Conservation (phyloP, 306 rosid genomes). For the Ceratonia siliqua region DNA sequence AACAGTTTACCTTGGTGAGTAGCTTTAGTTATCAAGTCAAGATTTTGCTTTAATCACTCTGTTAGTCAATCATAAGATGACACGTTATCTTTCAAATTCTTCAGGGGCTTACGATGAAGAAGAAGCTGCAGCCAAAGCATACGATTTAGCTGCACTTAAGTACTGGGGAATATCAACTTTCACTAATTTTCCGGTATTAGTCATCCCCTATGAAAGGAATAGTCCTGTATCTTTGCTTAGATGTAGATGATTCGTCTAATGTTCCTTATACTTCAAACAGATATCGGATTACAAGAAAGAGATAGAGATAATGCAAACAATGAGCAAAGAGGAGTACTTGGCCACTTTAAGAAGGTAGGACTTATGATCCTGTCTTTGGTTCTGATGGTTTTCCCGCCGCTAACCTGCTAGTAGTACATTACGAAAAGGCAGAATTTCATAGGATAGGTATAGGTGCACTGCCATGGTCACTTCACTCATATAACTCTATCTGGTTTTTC, state of each 20-base stretch:
- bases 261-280: constrained; percentile 37
- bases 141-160: constrained; percentile 81
- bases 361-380: background rate
- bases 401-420: background rate
- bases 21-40: background rate
- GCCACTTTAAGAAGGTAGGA: constrained; percentile 77
- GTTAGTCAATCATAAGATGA: background rate
- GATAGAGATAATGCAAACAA: constrained; percentile 65
- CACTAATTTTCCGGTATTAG: constrained; percentile 71
- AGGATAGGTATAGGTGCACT: background rate
- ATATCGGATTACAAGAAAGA: constrained; percentile 62
- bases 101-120: constrained; percentile 86
- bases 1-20: constrained; percentile 73
- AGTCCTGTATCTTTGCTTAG: constrained; percentile 4
- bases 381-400: background rate
- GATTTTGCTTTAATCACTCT: background rate
- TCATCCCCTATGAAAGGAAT: background rate
- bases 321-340: constrained; percentile 83
- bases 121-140: constrained; percentile 83
- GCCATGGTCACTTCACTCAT: background rate
- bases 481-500: constrained; percentile 24
- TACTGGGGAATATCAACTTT: constrained; percentile 77
- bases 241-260: constrained; percentile 9
- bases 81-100: background rate
- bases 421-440: background rate